phyloP scores from a whole-genome alignment of 345 rosid genomes.

The Syzygium jambos region DNA sequence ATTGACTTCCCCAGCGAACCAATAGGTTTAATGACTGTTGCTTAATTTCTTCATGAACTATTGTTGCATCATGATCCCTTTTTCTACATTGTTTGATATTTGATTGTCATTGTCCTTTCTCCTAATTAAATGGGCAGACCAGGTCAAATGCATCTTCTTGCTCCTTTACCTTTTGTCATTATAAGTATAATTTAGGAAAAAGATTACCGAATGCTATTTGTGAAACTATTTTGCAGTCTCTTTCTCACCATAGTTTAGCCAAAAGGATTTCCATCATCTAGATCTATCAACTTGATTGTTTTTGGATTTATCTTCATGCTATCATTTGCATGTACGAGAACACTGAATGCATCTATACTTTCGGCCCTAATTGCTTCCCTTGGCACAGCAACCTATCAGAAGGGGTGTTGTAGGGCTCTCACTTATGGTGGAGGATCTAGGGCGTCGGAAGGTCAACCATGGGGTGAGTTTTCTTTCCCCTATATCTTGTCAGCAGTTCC shows the following conservation, averaged over 20 bases:
- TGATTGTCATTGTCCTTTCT: background rate
- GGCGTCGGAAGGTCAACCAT: conserved; percentile 51
- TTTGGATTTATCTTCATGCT: background rate
- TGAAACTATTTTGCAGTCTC: background rate
- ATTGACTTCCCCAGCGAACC: background rate
- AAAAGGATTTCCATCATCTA: background rate
- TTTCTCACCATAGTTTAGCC: background rate
- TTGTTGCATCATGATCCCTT: background rate
- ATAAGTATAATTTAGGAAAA: background rate
- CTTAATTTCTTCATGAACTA: background rate
- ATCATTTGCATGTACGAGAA: background rate
- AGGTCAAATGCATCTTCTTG: background rate
- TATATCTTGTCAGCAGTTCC: background rate
- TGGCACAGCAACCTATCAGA: conserved; percentile 67
- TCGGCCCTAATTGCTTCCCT: background rate
- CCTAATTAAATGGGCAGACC: background rate
- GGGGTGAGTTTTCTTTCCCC: conserved; percentile 35
- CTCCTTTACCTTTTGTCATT: background rate
- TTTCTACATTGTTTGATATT: background rate
- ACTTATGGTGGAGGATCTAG: conserved; percentile 75
- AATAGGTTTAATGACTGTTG: background rate
- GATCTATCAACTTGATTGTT: background rate
- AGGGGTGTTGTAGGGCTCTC: conserved; percentile 76
- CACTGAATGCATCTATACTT: background rate
- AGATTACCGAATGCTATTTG: background rate